These are phyloP conservation scores for Aspergillus glaucus DNA, from an alignment of 2,329 filamentous ascomycete species.

Conservation along the genomic window DNA sequence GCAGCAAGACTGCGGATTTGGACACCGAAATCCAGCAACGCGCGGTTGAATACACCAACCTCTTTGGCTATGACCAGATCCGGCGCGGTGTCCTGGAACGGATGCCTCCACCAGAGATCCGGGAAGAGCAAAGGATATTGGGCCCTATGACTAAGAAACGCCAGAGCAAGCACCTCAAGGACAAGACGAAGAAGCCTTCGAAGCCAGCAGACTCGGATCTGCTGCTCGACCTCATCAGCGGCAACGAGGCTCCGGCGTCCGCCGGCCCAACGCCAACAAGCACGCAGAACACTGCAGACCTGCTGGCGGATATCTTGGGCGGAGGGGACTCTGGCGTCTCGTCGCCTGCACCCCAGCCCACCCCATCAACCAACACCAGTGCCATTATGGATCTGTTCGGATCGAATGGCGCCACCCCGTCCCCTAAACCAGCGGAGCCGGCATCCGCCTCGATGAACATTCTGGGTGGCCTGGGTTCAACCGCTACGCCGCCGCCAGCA, in stretches of 20 bases:
- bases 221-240: slow-evolving; percentile 86
- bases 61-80: slow-evolving; percentile 87
- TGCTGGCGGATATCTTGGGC: slow-evolving; percentile 86
- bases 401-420: slow-evolving; percentile 40
- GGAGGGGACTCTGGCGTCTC: slow-evolving; percentile 59
- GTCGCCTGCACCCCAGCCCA: slow-evolving; percentile 50
- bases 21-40: slow-evolving; percentile 95
- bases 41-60: slow-evolving; percentile 87
- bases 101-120: slow-evolving; percentile 96
- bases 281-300: slow-evolving; percentile 69
- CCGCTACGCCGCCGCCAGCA: slow-evolving; percentile 44
- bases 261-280: slow-evolving; percentile 51
- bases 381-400: slow-evolving; percentile 91
- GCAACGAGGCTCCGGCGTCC: slow-evolving; percentile 57
- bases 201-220: slow-evolving; percentile 89
- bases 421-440: slow-evolving; percentile 43
- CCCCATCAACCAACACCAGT: slow-evolving; percentile 51
- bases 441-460: slow-evolving; percentile 36
- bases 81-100: slow-evolving; percentile 87
- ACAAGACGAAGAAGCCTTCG: slow-evolving; percentile 66
- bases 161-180: slow-evolving; percentile 56
- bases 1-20: slow-evolving; percentile 73
- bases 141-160: slow-evolving; percentile 70
- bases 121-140: slow-evolving; percentile 86
- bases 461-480: slow-evolving; percentile 39